Base-by-base conservation (phyloP, 257 asterid genomes). In the Plantago elongata region DNA sequence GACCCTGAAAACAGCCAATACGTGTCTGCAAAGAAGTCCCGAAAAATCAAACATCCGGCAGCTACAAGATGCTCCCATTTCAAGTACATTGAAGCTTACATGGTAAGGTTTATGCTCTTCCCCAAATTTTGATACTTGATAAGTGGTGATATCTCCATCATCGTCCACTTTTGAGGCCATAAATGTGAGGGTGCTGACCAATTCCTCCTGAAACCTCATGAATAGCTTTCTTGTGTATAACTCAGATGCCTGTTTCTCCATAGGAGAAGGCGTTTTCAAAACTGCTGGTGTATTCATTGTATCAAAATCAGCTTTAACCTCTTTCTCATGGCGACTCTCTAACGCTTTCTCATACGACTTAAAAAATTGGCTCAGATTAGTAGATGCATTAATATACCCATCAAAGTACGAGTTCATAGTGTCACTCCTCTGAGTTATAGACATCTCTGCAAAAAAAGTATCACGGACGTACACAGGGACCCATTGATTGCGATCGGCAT, bases 211-310 rank as follows among this genome's bases (percentile, higher is more conserved):
- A 75, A 93, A 93, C 61, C 99, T 83, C 45, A 47, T 67, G 63
- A 93, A 93, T 62, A 93, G 42, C 77, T 87, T 93, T 71, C 86
- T 84, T 3, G 97, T 89, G 84, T 93, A 93, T 52, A 77, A 83
- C 57, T 82, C 95, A 9, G 99, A 89, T 57, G 91, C 99, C 67
- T 93, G 99, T 79, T 87, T 93, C 86, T 93, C 99, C 97, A 85
- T 93, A 10, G 99, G 99, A 54, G 99, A 93, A 51, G 99, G 97
- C 63, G 99, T 93, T 72, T 70, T 89, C 74, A 93, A 74, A 72
- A 67, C 75, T 10, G 95, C 84, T 44, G 79, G 52, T 16, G 88
- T 69, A 63, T 87, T 87, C 88, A 89, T 80, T 1, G 94, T 81
- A 49, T 93, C 99, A 45, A 84, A 89, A 72, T 93, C 99, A 45